These are phyloP conservation scores for Millerago galiae DNA, from an alignment of 805 yeast genomes.

Conservation along the genomic window DNA sequence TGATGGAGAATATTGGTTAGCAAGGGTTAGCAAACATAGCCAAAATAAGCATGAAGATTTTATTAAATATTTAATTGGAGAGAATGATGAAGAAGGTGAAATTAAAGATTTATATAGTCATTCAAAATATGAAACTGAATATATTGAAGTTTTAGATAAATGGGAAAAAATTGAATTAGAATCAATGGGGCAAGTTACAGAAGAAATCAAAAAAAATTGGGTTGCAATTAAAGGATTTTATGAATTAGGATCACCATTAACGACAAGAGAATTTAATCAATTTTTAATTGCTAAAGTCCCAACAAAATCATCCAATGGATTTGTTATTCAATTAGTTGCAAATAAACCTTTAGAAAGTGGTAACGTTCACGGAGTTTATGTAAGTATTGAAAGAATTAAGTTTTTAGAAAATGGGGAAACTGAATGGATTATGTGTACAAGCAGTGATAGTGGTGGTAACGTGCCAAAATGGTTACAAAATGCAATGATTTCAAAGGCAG, in stretches of 20 bases:
- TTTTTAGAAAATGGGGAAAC: conserved; percentile 13
- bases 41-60: conserved; percentile 20
- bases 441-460: conserved; percentile 35
- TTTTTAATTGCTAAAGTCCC: conserved; percentile 22
- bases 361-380: conserved; percentile 29
- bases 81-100: conserved; percentile 11
- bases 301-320: conserved; percentile 16
- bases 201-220: conserved; percentile 17
- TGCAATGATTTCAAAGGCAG: conserved; percentile 32
- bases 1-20: conserved; percentile 29
- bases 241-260: conserved; percentile 30
- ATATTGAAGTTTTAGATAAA: conserved; percentile 27
- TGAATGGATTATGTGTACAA: conserved; percentile 34
- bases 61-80: conserved; percentile 26
- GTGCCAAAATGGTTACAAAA: conserved; percentile 36
- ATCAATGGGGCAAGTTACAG: conserved; percentile 12
- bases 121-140: conserved; percentile 27
- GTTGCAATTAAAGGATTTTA: conserved; percentile 28
- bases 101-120: conserved; percentile 25
- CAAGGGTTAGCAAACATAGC: conserved; percentile 25
- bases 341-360: conserved; percentile 17
- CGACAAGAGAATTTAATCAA: conserved; percentile 32
- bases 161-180: conserved; percentile 22
- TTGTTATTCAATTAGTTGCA: conserved; percentile 30
- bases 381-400: conserved; percentile 29